These are phyloP conservation scores for Diaporthe sp. DNA, from an alignment of 2,329 filamentous ascomycete genomes.

Conservation along the genomic window DNA sequence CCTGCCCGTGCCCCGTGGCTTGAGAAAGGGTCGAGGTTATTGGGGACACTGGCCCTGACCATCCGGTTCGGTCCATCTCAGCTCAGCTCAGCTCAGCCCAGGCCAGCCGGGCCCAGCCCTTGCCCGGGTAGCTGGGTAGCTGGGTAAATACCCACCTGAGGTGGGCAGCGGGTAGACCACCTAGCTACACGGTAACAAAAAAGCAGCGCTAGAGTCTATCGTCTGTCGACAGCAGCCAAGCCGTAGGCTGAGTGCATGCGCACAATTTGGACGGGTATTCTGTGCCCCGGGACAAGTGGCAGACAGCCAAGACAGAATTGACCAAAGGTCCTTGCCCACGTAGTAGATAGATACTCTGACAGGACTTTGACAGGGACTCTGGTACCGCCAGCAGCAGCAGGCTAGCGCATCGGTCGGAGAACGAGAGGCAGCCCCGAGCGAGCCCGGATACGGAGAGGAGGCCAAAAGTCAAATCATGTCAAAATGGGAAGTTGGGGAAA, in stretches of 20 bases:
- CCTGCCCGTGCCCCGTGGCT: not conserved
- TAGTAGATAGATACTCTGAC: no score
- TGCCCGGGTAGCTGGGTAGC: no score
- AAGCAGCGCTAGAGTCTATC: not conserved
- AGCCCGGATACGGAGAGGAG: constrained; percentile 17
- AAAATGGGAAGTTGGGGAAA: not conserved
- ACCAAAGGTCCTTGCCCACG: no score
- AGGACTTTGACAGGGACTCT: not conserved
- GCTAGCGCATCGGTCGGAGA: not conserved
- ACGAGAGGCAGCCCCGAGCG: not conserved
- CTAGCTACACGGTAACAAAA: not conserved
- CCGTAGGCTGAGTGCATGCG: no score
- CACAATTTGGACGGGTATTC: not conserved
- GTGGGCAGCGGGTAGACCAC: not conserved
- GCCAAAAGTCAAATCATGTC: not conserved
- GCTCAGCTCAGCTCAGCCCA: not conserved
- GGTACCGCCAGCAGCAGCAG: not conserved
- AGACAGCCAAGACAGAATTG: no score
- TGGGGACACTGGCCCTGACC: not conserved
- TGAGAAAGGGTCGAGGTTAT: not conserved
- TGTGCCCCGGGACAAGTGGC: not conserved
- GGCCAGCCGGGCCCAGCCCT: not conserved
- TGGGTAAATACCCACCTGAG: no score
- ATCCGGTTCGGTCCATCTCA: not conserved
- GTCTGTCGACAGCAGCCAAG: no score